Percentiles rank a stretch among this genome's conserved stretches.
Conservation (phyloP, 1,139 yeast species). For the Saccharomycopsis phalli region DNA sequence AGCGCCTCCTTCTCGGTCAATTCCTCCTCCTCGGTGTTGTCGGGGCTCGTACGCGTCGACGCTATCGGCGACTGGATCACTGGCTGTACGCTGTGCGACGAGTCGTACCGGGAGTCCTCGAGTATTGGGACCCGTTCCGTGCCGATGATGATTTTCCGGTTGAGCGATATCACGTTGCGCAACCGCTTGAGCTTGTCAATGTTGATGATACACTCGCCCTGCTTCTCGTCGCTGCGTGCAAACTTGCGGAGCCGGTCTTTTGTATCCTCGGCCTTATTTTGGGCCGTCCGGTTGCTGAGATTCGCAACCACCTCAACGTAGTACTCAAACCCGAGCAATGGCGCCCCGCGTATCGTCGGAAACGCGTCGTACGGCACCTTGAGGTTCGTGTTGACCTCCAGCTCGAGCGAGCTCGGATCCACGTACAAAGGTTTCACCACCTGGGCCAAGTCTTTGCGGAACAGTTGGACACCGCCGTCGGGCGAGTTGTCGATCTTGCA, state of each 20-base stretch:
- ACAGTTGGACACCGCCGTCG: slow-evolving; percentile 58
- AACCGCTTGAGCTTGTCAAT: slow-evolving; percentile 69
- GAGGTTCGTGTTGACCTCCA: slow-evolving; percentile 50
- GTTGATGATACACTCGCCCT: slow-evolving; percentile 54
- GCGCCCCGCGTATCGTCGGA: slow-evolving; percentile 72
- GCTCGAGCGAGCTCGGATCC: slow-evolving; percentile 51
- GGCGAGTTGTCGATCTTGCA: slow-evolving; percentile 53
- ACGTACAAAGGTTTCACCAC: slow-evolving; percentile 69
- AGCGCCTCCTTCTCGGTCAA: slow-evolving; percentile 37
- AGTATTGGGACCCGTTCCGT: slow-evolving; percentile 39
- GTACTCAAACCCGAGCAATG: slow-evolving; percentile 73
- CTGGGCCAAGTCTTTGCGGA: slow-evolving; percentile 78
- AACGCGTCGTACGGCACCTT: slow-evolving; percentile 79
- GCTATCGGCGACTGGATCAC: neutral
- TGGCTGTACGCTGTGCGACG: neutral
- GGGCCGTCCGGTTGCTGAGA: slow-evolving; percentile 39
- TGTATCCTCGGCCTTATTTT: slow-evolving; percentile 6
- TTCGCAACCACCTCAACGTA: slow-evolving; percentile 76
- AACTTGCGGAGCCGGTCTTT: slow-evolving; percentile 22
- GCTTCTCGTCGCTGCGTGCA: slow-evolving; percentile 33
- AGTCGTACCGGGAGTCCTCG: neutral
- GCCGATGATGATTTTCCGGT: slow-evolving; percentile 73
- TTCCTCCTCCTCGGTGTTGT: no score
- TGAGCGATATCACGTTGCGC: slow-evolving; percentile 68
- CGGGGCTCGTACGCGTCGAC: no score